Percentiles rank a stretch among this genome's conserved stretches.
Conservation (phyloP, 2,329 filamentous ascomycete genomes). For the Nigrospora osmanthi region DNA sequence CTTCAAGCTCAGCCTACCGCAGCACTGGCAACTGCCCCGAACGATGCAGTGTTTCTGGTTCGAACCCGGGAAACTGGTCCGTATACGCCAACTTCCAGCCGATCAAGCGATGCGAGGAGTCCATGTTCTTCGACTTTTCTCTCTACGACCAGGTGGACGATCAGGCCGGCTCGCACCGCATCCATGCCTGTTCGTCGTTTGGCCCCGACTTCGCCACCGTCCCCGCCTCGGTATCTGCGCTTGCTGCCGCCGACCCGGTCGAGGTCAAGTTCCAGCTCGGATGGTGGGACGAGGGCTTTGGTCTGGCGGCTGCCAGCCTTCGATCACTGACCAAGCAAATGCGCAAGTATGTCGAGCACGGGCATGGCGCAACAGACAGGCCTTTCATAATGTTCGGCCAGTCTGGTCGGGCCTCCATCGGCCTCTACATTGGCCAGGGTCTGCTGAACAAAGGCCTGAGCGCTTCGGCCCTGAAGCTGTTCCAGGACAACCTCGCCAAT, state of each 20-base stretch:
- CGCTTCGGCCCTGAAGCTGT: slow-evolving; percentile 15
- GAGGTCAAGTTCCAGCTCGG: slow-evolving; percentile 7
- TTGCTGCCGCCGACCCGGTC: background rate
- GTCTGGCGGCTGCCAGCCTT: slow-evolving; percentile 5
- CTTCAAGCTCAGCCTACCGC: background rate
- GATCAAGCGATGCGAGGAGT: slow-evolving; percentile 17
- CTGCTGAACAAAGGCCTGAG: slow-evolving; percentile 16
- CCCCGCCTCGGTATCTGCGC: background rate
- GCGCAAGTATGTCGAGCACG: slow-evolving; percentile 17
- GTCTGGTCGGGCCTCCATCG: slow-evolving; percentile 17
- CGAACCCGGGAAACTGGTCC: slow-evolving; percentile 15
- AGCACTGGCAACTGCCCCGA: slow-evolving; percentile 3
- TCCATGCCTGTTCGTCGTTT: slow-evolving; percentile 20
- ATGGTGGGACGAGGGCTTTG: slow-evolving; percentile 1
- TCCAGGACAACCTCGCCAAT: slow-evolving; percentile 14
- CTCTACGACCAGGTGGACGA: slow-evolving; percentile 24
- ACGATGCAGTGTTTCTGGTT: slow-evolving; percentile 12
- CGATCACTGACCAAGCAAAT: slow-evolving; percentile 15
- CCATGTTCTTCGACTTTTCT: slow-evolving; percentile 24
- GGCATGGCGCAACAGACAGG: slow-evolving; percentile 9
- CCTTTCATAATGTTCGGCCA: slow-evolving; percentile 20
- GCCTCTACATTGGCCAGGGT: slow-evolving; percentile 25
- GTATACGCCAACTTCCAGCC: slow-evolving; percentile 9
- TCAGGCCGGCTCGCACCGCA: slow-evolving; percentile 13
- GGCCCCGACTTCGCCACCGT: slow-evolving; percentile 9